phyloP scores from a whole-genome alignment of 164 flowering plant species.

The Vitis riparia region DNA sequence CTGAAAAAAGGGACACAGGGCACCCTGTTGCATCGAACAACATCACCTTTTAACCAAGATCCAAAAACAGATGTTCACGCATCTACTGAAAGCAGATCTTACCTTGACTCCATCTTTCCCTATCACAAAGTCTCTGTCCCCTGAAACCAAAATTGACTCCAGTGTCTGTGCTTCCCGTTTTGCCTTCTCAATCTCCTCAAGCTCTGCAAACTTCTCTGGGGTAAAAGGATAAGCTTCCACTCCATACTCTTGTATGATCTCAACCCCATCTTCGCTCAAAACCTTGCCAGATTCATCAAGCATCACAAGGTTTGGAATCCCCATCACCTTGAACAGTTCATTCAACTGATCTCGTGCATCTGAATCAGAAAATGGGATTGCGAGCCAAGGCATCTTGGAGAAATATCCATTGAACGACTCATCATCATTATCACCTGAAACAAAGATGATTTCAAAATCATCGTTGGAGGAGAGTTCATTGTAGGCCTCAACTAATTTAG shows the following conservation, averaged over 20 bases:
- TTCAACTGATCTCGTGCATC: constrained; percentile 33
- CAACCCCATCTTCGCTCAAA: constrained; percentile 35
- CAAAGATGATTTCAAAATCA: constrained; percentile 57
- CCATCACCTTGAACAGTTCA: constrained; percentile 42
- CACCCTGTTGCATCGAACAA: not conserved
- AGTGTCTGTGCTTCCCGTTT: constrained; percentile 44
- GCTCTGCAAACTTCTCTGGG: constrained; percentile 48
- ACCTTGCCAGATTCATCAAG: constrained; percentile 54
- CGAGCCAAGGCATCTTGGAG: constrained; percentile 85
- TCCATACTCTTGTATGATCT: constrained; percentile 47
- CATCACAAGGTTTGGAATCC: constrained; percentile 65
- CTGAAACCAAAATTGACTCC: constrained; percentile 54
- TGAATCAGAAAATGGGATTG: constrained; percentile 70
- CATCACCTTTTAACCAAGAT: no score
- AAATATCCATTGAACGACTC: constrained; percentile 57
- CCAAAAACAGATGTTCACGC: not conserved
- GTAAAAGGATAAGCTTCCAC: constrained; percentile 60
- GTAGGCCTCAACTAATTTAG: constrained; percentile 47
- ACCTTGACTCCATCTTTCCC: constrained; percentile 52
- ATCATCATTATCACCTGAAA: constrained; percentile 54
- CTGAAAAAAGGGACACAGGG: constrained; percentile 5
- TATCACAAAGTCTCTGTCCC: constrained; percentile 46
- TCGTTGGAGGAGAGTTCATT: constrained; percentile 38
- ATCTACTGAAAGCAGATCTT: not conserved
- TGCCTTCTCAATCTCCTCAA: constrained; percentile 49